Conservation (phyloP, 352 stramenopile genomes). For the Phytophthora ohioensis region DNA sequence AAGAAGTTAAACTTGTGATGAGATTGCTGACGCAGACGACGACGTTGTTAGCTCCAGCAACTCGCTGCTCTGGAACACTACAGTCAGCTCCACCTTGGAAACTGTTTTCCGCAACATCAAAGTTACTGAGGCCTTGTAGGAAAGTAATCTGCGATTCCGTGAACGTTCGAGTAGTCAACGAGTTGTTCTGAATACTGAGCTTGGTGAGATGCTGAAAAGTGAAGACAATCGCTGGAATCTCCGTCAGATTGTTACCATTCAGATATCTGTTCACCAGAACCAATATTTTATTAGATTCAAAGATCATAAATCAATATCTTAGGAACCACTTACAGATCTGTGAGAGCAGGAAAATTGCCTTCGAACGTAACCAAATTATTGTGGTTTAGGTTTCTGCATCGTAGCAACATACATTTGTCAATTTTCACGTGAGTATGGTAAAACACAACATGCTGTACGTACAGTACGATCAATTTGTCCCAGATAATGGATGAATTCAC, state of each 20-base stretch:
- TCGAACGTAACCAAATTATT: constrained; percentile 34
- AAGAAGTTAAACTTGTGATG: not conserved
- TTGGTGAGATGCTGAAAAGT: constrained; percentile 23
- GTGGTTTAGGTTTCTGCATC: constrained; percentile 20
- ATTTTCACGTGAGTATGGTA: not conserved
- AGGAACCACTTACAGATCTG: constrained; percentile 18
- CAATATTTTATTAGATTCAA: not conserved
- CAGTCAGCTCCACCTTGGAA: constrained; percentile 21
- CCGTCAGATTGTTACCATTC: constrained; percentile 25
- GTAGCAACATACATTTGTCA: constrained; percentile 1
- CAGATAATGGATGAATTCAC: constrained; percentile 20
- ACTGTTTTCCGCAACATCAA: constrained; percentile 22
- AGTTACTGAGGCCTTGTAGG: constrained; percentile 19
- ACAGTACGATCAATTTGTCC: constrained; percentile 28
- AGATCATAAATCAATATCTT: not conserved
- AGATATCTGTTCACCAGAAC: constrained; percentile 20
- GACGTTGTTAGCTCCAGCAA: constrained; percentile 21
- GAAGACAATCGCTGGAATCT: constrained; percentile 32
- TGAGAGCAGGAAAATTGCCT: constrained; percentile 26
- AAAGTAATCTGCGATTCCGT: constrained; percentile 30
- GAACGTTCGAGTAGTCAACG: constrained; percentile 23
- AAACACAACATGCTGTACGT: not conserved
- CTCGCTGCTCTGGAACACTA: constrained; percentile 14
- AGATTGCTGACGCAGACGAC: constrained; percentile 16
- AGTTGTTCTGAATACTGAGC: constrained; percentile 26